Evolutionary conservation across 345 rosid genomes (phyloP), one percentile per base, ranked within the genome.

Genomic region (Eucalyptus curtisii): DNA sequence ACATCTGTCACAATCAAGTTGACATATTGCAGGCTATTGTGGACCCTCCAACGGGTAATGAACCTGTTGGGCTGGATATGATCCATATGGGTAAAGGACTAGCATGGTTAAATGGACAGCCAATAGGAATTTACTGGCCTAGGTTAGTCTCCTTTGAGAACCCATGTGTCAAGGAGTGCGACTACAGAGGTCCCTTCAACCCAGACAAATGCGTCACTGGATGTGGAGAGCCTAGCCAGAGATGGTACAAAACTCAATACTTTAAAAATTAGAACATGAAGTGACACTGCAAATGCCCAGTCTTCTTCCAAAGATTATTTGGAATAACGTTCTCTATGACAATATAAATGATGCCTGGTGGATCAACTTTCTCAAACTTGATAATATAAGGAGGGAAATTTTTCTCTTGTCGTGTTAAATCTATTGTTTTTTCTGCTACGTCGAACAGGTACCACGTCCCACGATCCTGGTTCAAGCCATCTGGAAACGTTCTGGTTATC

Each of bases 71-170:
- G 88, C 90, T 97, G 66, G 99, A 97, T 89, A 97, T 98, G 99
- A 82, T 96, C 86, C 91, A 93, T 86, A 95, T 97, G 99, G 99
- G 98, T 80, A 98, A 98, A 94, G 99, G 99, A 47, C 95, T 94
- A 90, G 99, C 98, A 68, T 97, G 99, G 99, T 91, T 98, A 92
- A 96, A 97, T 45, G 99, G 99, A n/a, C 96, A 98, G 94, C 97
- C 95, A 90, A 95, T 98, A 80, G 99, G 99, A 89, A 97, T 98
- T 92, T 98, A 94, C 90, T 98, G 96, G 96, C 97, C 95, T 8
- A 93, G 93, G 90, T 87, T 90, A 84, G 94, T 93, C 90, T 91
- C 93, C 87, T 71, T 86, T 17, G 91, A 92, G 79, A 95, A 90
- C 27, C 90, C 92, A 24, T 96, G 99, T n/a, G 94, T 92, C 76